A percentile compares a stretch with the other conserved stretches of the same genome.
Conservation (phyloP, 352 stramenopile genomes). For the Pythium guiyangense region DNA sequence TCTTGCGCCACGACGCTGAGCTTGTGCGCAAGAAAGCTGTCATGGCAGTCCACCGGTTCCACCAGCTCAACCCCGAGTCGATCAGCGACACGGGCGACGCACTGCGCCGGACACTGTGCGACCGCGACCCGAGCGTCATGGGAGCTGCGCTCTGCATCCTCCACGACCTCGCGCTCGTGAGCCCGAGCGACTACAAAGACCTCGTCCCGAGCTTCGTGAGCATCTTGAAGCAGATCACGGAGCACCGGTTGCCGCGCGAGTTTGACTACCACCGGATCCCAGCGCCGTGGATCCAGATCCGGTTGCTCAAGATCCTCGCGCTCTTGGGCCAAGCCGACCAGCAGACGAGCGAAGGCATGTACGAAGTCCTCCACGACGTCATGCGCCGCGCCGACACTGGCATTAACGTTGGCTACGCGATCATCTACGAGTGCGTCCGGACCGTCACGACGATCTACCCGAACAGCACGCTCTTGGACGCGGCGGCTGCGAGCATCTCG, state of each 20-base stretch:
- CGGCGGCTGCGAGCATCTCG: conserved; percentile 89
- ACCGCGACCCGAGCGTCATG: conserved; percentile 99
- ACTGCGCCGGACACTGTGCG: conserved; percentile 95
- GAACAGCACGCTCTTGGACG: conserved; percentile 96
- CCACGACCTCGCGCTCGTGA: conserved; percentile 89
- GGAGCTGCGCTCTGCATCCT: conserved; percentile 92
- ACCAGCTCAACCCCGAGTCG: conserved; percentile 96
- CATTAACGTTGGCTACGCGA: conserved; percentile 99
- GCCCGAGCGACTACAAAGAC: conserved; percentile 96
- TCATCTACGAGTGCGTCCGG: conserved; percentile 99
- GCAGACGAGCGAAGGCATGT: conserved; percentile 97
- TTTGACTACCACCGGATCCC: conserved; percentile 99
- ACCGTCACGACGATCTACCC: conserved; percentile 99
- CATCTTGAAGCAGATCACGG: conserved; percentile 99
- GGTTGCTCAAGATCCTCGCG: conserved; percentile 95
- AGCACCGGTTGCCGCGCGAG: conserved; percentile 97
- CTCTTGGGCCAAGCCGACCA: conserved; percentile 94
- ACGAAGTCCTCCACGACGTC: conserved; percentile 98
- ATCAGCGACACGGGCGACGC: conserved; percentile 89
- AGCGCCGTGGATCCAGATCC: conserved; percentile 99
- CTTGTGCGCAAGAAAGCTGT: conserved; percentile 99
- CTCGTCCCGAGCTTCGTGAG: conserved; percentile 98
- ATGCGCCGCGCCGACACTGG: conserved; percentile 98
- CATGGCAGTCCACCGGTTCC: conserved; percentile 97
- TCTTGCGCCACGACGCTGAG: conserved; percentile 95